These are phyloP conservation scores for Chionographis japonica DNA, from an alignment of 106 monocot species.

Conservation along the genomic window DNA sequence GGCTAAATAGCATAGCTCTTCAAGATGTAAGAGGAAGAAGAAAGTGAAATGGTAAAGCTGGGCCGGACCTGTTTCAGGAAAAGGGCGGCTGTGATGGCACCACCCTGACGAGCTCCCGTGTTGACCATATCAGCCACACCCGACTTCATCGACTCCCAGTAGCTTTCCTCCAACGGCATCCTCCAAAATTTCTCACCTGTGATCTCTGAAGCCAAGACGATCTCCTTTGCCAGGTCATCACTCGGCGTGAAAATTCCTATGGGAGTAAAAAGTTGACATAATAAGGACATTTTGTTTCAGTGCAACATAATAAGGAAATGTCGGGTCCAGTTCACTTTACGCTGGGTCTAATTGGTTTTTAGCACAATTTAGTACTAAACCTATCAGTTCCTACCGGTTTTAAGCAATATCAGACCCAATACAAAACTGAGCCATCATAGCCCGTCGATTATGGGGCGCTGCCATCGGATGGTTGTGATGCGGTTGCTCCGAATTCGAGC, in stretches of 20 bases:
- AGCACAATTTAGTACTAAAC: no score
- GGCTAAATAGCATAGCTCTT: no score
- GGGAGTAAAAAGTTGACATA: neutral
- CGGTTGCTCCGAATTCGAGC: no score
- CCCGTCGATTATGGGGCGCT: no score
- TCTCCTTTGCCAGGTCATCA: constrained; percentile 82
- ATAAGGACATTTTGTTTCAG: no score
- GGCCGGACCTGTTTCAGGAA: constrained; percentile 83
- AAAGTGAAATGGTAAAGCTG: neutral
- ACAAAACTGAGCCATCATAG: no score
- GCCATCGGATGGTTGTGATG: no score
- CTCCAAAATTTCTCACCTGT: constrained; percentile 91
- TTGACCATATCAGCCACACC: constrained; percentile 95
- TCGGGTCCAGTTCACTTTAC: no score
- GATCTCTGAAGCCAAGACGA: constrained; percentile 51
- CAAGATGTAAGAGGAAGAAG: neutral
- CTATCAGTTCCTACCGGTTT: no score
- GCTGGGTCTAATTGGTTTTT: no score
- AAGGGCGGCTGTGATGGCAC: constrained; percentile 87
- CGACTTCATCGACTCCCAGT: constrained; percentile 97
- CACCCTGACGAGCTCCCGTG: constrained; percentile 82
- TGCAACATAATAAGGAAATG: no score
- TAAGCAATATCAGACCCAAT: no score
- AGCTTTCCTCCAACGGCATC: constrained; percentile 92
- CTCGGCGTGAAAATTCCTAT: constrained; percentile 80